These are phyloP conservation scores for Aspergillus sp. DNA, from an alignment of 2,329 filamentous ascomycete genomes.

Conservation along the genomic window DNA sequence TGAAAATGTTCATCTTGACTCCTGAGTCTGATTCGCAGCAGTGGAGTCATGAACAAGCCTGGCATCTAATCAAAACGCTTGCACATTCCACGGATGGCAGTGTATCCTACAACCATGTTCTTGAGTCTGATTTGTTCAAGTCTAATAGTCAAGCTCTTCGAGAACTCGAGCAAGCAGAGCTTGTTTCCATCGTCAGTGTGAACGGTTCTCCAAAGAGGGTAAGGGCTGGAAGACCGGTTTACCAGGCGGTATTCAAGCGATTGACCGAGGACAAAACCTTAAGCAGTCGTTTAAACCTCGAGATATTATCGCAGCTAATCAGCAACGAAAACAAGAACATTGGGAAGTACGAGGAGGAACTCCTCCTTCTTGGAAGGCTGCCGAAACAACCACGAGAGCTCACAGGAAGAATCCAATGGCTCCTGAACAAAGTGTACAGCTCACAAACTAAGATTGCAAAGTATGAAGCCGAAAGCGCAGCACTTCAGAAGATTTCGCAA, in stretches of 20 bases:
- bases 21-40: slow-evolving; percentile 58
- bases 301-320: slow-evolving; percentile 66
- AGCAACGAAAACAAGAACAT: slow-evolving; percentile 73
- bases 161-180: slow-evolving; percentile 77
- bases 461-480: slow-evolving; percentile 70
- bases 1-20: slow-evolving; percentile 84
- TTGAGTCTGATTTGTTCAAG: slow-evolving; percentile 75
- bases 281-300: slow-evolving; percentile 70
- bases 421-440: slow-evolving; percentile 70
- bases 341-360: slow-evolving; percentile 75
- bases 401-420: slow-evolving; percentile 65
- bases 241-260: slow-evolving; percentile 75
- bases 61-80: slow-evolving; percentile 80
- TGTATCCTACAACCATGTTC: slow-evolving; percentile 81
- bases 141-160: slow-evolving; percentile 72
- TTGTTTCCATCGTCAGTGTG: slow-evolving; percentile 72
- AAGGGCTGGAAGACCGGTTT: slow-evolving; percentile 80
- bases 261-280: slow-evolving; percentile 72
- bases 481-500: slow-evolving; percentile 69
- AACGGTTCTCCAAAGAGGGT: slow-evolving; percentile 78
- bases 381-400: slow-evolving; percentile 71
- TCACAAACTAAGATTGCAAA: slow-evolving; percentile 72
- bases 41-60: slow-evolving; percentile 85
- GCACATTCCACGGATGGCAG: slow-evolving; percentile 58
- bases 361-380: slow-evolving; percentile 68